Conservation (phyloP, 805 yeast species). For the Torulaspora maleeae region DNA sequence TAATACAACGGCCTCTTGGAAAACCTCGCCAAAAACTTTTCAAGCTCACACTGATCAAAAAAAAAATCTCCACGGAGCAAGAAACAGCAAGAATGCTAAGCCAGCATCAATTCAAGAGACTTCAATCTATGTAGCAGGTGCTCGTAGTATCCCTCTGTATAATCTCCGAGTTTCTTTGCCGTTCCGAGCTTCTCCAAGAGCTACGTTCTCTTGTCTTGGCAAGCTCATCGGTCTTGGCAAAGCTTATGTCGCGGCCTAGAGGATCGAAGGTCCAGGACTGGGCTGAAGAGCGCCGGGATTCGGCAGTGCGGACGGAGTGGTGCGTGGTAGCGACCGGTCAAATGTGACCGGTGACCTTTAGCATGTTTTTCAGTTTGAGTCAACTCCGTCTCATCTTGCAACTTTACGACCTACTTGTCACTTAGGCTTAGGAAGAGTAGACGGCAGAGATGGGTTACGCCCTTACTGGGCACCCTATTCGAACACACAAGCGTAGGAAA, state of each 20-base stretch:
- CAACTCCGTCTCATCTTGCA: neutral
- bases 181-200: neutral
- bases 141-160: too few relatives aligned
- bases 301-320: neutral
- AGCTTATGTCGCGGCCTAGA: too few relatives aligned
- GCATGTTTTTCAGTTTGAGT: neutral
- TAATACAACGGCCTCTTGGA: neutral
- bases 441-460: conserved; percentile 19
- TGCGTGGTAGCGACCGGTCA: neutral
- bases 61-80: conserved; percentile 1
- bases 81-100: neutral
- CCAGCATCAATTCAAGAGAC: neutral
- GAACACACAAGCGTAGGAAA: conserved; percentile 13
- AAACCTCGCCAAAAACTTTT: conserved; percentile 5
- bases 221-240: too few relatives aligned
- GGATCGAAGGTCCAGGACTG: too few relatives aligned
- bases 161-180: too few relatives aligned
- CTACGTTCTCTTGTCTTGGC: neutral
- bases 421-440: neutral
- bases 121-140: neutral
- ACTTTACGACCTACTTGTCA: neutral
- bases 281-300: too few relatives aligned
- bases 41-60: neutral
- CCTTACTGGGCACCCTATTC: conserved; percentile 17
- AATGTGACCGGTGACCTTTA: neutral